Evolutionary conservation across 164 flowering plant species (phyloP).

Genomic region (Tinospora cordifolia): DNA sequence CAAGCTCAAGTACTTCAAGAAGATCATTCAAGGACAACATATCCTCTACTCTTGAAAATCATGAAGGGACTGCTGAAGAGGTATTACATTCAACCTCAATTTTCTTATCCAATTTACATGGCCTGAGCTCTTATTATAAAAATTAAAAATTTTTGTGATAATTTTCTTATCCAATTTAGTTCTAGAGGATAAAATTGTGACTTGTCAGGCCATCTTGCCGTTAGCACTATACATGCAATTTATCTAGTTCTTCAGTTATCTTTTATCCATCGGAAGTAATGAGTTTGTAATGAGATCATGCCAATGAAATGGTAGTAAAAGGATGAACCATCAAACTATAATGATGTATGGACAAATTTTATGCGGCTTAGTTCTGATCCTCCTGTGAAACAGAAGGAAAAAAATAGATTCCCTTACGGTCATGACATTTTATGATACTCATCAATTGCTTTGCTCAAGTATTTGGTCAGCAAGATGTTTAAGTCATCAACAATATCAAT

Average conservation of each 20-base stretch:
- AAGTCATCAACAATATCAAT: not conserved
- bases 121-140: not conserved
- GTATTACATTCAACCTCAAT: conserved; percentile 26
- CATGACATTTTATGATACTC: not conserved
- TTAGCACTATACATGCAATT: not conserved
- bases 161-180: not conserved
- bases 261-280: not conserved
- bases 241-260: not conserved
- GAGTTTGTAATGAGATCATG: too few species aligned
- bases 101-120: too few species aligned
- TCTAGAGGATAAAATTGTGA: not conserved
- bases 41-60: conserved; percentile 53
- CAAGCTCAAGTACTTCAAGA: conserved; percentile 23
- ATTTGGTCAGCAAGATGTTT: not conserved
- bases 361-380: not conserved
- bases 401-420: not conserved
- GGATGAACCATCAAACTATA: too few species aligned
- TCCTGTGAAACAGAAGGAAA: not conserved
- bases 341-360: too few species aligned
- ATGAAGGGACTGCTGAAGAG: conserved; percentile 80
- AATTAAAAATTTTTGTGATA: not conserved
- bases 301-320: too few species aligned
- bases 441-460: not conserved
- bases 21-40: conserved; percentile 45
- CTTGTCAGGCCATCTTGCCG: not conserved